These are phyloP conservation scores for Daphne laureola DNA, from an alignment of 441 rosid genomes.

Conservation along the genomic window DNA sequence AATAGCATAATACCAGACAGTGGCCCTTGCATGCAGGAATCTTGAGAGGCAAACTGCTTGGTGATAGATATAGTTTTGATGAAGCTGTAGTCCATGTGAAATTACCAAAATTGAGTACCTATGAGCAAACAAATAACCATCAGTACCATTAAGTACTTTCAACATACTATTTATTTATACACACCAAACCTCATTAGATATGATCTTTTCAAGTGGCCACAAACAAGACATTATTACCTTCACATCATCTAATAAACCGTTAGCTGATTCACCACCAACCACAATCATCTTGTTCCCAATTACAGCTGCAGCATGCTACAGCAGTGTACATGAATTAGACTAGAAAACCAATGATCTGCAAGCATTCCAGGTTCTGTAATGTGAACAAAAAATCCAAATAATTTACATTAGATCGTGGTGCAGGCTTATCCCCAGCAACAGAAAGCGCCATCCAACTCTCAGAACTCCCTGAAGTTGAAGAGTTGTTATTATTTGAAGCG, in stretches of 20 bases:
- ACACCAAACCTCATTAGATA: conserved; percentile 3
- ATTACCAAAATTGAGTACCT: conserved; percentile 85
- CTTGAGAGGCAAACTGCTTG: conserved; percentile 85
- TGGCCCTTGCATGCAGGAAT: conserved; percentile 99
- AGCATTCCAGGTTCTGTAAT: too few species aligned
- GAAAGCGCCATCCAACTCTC: conserved; percentile 88
- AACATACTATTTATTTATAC: background rate
- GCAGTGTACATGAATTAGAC: background rate
- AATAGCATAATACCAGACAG: conserved; percentile 53
- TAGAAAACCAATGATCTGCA: too few species aligned
- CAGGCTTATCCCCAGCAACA: conserved; percentile 70
- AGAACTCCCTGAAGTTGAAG: conserved; percentile 32
- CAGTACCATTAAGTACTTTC: conserved; percentile 9
- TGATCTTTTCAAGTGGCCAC: background rate
- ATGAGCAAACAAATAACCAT: conserved; percentile 13
- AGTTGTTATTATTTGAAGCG: conserved; percentile 32
- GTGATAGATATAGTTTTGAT: conserved; percentile 89
- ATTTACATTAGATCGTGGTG: conserved; percentile 74
- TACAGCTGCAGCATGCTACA: conserved; percentile 85
- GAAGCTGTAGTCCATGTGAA: conserved; percentile 77
- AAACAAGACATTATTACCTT: conserved; percentile 45
- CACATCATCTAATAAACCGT: conserved; percentile 84
- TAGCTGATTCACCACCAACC: conserved; percentile 91
- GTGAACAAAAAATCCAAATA: background rate
- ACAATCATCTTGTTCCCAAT: conserved; percentile 95